Evolutionary conservation across 352 stramenopile genomes (phyloP).

Genomic region (Thalassiosira pacifica): DNA sequence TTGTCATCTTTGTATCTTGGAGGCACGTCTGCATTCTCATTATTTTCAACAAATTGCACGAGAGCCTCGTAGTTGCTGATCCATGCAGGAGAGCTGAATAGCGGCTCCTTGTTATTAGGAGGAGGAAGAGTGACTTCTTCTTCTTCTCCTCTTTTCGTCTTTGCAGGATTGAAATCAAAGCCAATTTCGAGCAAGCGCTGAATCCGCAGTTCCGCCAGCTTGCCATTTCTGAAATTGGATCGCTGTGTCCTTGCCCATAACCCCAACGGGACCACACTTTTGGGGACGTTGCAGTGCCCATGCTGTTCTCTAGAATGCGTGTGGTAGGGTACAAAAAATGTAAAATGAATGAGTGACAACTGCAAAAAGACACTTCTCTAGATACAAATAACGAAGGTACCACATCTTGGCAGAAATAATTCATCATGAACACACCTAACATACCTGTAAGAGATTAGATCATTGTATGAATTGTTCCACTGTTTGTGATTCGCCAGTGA

Average conservation of each 20-base stretch:
- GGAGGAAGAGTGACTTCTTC: neutral
- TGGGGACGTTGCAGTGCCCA: conserved; percentile 14
- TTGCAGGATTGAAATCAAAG: neutral
- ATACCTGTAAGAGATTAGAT: conserved; percentile 4
- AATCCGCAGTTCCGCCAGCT: neutral
- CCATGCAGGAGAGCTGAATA: conserved; percentile 11
- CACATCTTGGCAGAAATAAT: neutral
- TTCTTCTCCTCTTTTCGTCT: neutral
- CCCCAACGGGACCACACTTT: neutral
- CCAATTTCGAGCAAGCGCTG: neutral
- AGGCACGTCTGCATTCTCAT: conserved; percentile 2
- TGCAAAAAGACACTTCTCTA: neutral
- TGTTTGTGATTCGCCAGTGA: neutral
- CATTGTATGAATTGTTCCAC: conserved; percentile 21
- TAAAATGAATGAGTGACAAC: neutral
- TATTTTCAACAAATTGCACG: conserved; percentile 20
- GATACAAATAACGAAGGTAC: neutral
- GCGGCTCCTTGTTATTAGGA: neutral
- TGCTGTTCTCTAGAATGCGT: conserved; percentile 14
- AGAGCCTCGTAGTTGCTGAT: neutral
- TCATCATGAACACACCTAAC: too few relatives aligned
- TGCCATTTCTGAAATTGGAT: neutral
- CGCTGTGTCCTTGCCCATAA: neutral
- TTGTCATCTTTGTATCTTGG: neutral
- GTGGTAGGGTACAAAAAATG: too few relatives aligned